Evolutionary conservation across 1,139 yeast species (phyloP).

Genomic region (Scheffersomyces segobiensis): DNA sequence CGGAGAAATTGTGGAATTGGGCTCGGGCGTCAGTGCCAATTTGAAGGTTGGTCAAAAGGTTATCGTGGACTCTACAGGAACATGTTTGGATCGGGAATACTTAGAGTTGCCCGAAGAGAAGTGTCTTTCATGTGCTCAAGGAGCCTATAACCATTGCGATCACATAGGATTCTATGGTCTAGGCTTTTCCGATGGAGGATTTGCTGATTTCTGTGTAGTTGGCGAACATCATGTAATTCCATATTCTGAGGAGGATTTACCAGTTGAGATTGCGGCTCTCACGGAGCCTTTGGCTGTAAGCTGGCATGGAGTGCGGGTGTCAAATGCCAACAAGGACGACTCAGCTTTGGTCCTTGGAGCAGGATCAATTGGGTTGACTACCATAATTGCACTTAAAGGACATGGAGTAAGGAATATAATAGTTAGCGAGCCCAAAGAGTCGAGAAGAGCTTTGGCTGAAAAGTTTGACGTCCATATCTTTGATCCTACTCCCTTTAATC

Average conservation of each 20-base stretch:
- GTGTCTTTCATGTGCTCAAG: slow-evolving; percentile 46
- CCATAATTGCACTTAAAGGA: slow-evolving; percentile 57
- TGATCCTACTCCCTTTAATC: slow-evolving; percentile 38
- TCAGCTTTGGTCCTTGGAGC: slow-evolving; percentile 58
- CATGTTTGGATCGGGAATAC: slow-evolving; percentile 42
- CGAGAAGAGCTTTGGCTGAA: slow-evolving; percentile 54
- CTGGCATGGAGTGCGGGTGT: slow-evolving; percentile 47
- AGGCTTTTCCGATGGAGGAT: slow-evolving; percentile 47
- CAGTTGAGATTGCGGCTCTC: slow-evolving; percentile 48
- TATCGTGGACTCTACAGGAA: slow-evolving; percentile 54
- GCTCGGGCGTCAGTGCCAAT: slow-evolving; percentile 2
- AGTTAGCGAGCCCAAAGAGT: slow-evolving; percentile 60
- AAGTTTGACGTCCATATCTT: slow-evolving; percentile 50
- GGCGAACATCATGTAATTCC: slow-evolving; percentile 35
- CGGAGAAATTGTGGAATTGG: slow-evolving; percentile 8
- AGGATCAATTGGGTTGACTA: slow-evolving; percentile 64
- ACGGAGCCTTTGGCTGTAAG: slow-evolving; percentile 48
- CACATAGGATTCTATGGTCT: slow-evolving; percentile 44
- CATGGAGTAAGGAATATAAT: slow-evolving; percentile 54
- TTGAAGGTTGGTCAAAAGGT: slow-evolving; percentile 18
- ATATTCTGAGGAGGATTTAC: slow-evolving; percentile 32
- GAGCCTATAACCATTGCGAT: slow-evolving; percentile 49
- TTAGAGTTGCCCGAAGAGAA: slow-evolving; percentile 20
- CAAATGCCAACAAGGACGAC: slow-evolving; percentile 42
- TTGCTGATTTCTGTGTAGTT: slow-evolving; percentile 44